These are phyloP conservation scores for Tulasnella calospora DNA, from an alignment of 768 basidiomycete species.

Conservation along the genomic window DNA sequence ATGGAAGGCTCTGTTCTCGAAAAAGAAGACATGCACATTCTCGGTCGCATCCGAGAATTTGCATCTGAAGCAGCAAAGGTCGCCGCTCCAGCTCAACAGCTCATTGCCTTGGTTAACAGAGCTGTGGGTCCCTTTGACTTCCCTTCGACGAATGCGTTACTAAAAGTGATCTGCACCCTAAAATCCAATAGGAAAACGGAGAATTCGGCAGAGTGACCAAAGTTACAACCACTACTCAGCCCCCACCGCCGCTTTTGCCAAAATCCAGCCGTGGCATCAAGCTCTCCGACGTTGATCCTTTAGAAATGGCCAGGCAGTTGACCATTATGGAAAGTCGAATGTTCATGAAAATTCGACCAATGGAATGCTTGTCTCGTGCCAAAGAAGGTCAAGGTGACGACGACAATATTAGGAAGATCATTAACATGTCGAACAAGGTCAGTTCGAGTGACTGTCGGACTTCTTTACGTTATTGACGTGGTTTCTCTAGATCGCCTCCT, in stretches of 20 bases:
- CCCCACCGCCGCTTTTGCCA: conserved; percentile 73
- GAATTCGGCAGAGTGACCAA: conserved; percentile 48
- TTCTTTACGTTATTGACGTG: neutral
- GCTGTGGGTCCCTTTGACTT: conserved; percentile 50
- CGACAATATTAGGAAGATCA: conserved; percentile 83
- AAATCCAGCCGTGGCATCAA: conserved; percentile 57
- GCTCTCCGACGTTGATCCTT: conserved; percentile 76
- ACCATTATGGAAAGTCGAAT: conserved; percentile 85
- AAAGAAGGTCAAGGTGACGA: conserved; percentile 61
- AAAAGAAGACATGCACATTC: conserved; percentile 76
- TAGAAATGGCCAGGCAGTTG: conserved; percentile 88
- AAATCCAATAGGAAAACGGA: conserved; percentile 39
- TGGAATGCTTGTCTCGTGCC: conserved; percentile 83
- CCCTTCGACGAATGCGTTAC: conserved; percentile 17
- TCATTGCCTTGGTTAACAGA: conserved; percentile 70
- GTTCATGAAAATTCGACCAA: conserved; percentile 81
- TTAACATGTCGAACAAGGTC: conserved; percentile 82
- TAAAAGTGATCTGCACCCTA: neutral
- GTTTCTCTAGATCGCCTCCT: conserved; percentile 69
- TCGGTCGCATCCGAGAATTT: conserved; percentile 79
- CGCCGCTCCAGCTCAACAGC: conserved; percentile 62
- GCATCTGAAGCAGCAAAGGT: conserved; percentile 47
- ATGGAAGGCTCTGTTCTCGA: conserved; percentile 78
- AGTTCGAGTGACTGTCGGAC: conserved; percentile 26
- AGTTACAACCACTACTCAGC: conserved; percentile 50